Evolutionary conservation across 768 basidiomycete species (phyloP), one percentile per base, ranked within the genome.

Genomic region (Boletus sp.): DNA sequence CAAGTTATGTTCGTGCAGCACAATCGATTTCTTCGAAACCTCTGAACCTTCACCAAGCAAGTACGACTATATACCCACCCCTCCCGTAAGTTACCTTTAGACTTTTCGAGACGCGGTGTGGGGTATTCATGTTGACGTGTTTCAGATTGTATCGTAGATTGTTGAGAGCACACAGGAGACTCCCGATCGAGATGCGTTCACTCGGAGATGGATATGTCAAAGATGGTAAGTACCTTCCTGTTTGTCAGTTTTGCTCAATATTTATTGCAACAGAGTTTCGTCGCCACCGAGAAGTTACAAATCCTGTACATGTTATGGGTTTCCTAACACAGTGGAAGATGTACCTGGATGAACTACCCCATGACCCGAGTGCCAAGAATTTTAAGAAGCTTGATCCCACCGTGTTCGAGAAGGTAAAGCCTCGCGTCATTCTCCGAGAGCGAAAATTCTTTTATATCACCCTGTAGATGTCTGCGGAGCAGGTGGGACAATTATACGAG

Each of bases 271-370:
- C 58, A 92, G 96, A 99, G 73, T 98, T 97, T 72, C 85, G 90
- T 7, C 78, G 89, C 46, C 95, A 97, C 61, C 84, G 77, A 63
- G 76, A 82, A 24, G 83, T 86, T 11, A 86, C 86, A 20, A 98
- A 98, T 73, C 91, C 94, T 3, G 79, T 87, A 8, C 86, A 98
- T 70, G 85, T 98, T 59, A 96, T 98, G 70, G 94, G 93, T 3
- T 99, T 99, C 68, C 78, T 98, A 9, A 88, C 89, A 4, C 92
- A 98, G 66, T 99, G 96, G 96, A 97, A 96, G 72, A 71, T 83
- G 56, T 98, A 99, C 72, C 79, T 98, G 54, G 92, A 96, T 63
- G 73, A 83, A 57, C 70, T 89, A 35, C 85, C 85, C 12, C 73
- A 65, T 29, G 80, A 78, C 14, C 67, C 74, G 6, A 53, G 52